Conservation (phyloP, 495 filamentous ascomycete genomes). For the Penicillium soppii region DNA sequence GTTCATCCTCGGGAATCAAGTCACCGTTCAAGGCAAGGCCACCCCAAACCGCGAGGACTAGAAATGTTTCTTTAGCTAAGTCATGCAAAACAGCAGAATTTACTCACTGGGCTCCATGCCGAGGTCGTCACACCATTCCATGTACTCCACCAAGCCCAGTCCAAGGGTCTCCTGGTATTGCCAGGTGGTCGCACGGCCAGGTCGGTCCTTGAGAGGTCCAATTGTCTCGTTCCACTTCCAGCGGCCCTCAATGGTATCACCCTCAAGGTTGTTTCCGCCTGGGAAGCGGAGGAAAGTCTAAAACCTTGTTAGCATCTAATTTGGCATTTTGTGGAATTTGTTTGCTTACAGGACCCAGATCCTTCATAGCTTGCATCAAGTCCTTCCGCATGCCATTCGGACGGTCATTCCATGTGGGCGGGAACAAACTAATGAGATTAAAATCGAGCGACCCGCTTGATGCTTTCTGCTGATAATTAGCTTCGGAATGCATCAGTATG, state of each 20-base stretch:
- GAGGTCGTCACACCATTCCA: conserved; percentile 65
- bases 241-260: conserved; percentile 45
- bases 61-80: neutral
- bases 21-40: conserved; percentile 61
- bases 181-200: conserved; percentile 62
- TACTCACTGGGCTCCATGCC: conserved; percentile 50
- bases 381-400: conserved; percentile 64
- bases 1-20: conserved; percentile 26
- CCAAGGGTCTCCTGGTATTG: conserved; percentile 58
- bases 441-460: conserved; percentile 57
- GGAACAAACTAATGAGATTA: conserved; percentile 66
- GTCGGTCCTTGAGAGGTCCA: conserved; percentile 60
- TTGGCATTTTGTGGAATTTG: neutral
- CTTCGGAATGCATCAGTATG: neutral
- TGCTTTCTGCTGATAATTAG: conserved; percentile 27
- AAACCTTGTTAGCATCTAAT: conserved; percentile 5
- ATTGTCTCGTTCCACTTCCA: conserved; percentile 73
- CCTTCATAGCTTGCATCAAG: conserved; percentile 56
- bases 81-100: neutral
- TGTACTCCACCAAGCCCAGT: conserved; percentile 60
- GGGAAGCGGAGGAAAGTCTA: conserved; percentile 63
- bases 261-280: conserved; percentile 67
- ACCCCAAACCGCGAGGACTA: conserved; percentile 57
- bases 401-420: conserved; percentile 56
- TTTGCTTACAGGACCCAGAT: conserved; percentile 34